Base-by-base conservation (phyloP, 441 rosid species). In the Erodium chrysanthum region DNA sequence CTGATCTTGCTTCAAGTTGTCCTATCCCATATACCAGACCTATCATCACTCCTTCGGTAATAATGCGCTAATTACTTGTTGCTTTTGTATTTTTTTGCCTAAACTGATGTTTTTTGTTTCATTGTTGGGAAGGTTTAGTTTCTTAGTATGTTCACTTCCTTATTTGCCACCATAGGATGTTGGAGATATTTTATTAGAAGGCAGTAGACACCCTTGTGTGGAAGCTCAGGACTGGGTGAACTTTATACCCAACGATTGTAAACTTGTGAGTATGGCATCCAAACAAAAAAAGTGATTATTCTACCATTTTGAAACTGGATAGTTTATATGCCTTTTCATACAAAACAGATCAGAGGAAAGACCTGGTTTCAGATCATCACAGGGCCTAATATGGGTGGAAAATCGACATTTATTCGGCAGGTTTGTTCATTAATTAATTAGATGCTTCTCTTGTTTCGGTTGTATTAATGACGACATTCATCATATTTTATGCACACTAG, bases 161-260 rank as follows among this genome's bases (percentile, higher is more conserved):
- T 72, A 71, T 73, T 73, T 59, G 46, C 40, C 65, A 65, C 70
- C 37, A 75, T 71, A 95, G 99, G 94, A 88, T 75, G 84, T 71
- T 48, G 97, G 99, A 58, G 90, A 90, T 71, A 87, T 95, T 65
- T 73, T 95, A 73, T 77, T 95, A 76, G 91, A 85, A 88, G 97
- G 94, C 72, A 85, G 97, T 72, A 80, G 99, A 72, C 99, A 95
- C 81, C 99, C 99, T 40, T 95, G 99, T 68, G 99, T 95, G 72
- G 99, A 91, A 80, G 99, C 99, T 74, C 97, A 95, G 74, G 96
- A 95, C 65, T 95, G 99, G 99, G 97, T 91, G 80, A 95, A 91
- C 81, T 95, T 95, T 79, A 95, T 95, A 83, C 97, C 97, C 69
- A 95, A 95, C 81, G 96, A 95, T 74, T 95, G 96, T 76, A 85